Evolutionary conservation across 2,329 filamentous ascomycete species (phyloP).

Genomic region (Hymenoscyphus scutula): DNA sequence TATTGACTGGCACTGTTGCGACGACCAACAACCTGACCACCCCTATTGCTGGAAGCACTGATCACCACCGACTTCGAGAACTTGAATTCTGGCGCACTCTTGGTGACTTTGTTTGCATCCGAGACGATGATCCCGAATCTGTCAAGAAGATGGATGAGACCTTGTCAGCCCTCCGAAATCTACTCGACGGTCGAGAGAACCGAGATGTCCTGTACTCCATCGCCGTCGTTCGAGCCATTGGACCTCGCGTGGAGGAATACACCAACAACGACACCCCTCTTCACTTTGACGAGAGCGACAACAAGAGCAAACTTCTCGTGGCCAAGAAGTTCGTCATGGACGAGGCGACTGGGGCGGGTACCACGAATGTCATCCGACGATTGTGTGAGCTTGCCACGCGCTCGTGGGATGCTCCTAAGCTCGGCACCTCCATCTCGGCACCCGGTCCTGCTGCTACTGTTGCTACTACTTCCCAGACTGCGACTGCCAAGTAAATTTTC

Average conservation of each 20-base stretch:
- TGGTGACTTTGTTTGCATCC: conserved; percentile 67
- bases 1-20: conserved; percentile 71
- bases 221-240: conserved; percentile 73
- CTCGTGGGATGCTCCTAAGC: conserved; percentile 30
- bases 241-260: conserved; percentile 60
- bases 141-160: conserved; percentile 62
- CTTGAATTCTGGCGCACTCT: conserved; percentile 81
- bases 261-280: conserved; percentile 56
- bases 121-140: conserved; percentile 56
- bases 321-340: conserved; percentile 68
- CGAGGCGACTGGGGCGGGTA: conserved; percentile 65
- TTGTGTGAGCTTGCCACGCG: conserved; percentile 65
- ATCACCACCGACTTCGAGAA: conserved; percentile 58
- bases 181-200: conserved; percentile 80
- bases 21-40: conserved; percentile 55
- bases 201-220: conserved; percentile 89
- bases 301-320: conserved; percentile 64
- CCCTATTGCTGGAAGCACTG: conserved; percentile 47
- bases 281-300: conserved; percentile 64
- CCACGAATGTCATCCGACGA: conserved; percentile 70
- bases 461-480: conserved; percentile 13
- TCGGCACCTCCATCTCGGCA: conserved; percentile 9
- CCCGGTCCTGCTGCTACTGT: conserved; percentile 20
- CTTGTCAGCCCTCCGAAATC: conserved; percentile 61
- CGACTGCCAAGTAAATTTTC: conserved; percentile 13